These are phyloP conservation scores for Gremmenia infestans DNA, from an alignment of 2,329 filamentous ascomycete species.

Conservation along the genomic window DNA sequence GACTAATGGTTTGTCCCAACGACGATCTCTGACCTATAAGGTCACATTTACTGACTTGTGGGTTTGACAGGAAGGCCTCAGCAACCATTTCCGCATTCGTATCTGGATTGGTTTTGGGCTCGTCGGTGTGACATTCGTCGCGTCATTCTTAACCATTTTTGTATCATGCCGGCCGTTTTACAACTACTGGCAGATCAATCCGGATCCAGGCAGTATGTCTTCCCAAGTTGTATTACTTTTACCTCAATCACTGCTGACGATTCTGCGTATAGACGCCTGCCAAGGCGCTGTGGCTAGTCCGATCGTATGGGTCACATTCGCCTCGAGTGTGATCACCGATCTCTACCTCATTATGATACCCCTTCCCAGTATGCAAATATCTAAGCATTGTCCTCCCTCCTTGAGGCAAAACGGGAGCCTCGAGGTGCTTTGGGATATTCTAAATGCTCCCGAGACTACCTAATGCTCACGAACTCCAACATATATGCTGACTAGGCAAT, in stretches of 20 bases:
- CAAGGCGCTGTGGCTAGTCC: constrained; percentile 38
- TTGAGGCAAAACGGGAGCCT: no score
- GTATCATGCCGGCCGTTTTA: constrained; percentile 46
- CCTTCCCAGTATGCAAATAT: constrained; percentile 30
- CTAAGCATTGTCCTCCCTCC: no score
- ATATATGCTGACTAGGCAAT: no score
- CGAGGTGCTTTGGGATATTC: no score
- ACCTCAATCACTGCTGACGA: constrained; percentile 23
- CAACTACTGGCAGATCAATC: constrained; percentile 55
- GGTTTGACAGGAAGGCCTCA: constrained; percentile 27
- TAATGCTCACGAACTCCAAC: no score
- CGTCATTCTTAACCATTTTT: constrained; percentile 45
- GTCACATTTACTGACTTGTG: background rate
- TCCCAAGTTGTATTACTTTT: background rate
- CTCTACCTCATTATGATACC: constrained; percentile 45
- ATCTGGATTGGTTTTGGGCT: constrained; percentile 42
- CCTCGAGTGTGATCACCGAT: constrained; percentile 51
- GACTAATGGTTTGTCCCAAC: constrained; percentile 39
- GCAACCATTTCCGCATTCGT: constrained; percentile 38
- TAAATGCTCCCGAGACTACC: no score
- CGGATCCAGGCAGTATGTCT: constrained; percentile 49
- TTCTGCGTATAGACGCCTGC: constrained; percentile 41
- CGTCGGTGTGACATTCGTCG: constrained; percentile 45
- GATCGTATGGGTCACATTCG: constrained; percentile 47
- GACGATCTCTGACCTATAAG: background rate